These are phyloP conservation scores for Acrocalymma vagum DNA, from an alignment of 2,329 filamentous ascomycete species.

Conservation along the genomic window DNA sequence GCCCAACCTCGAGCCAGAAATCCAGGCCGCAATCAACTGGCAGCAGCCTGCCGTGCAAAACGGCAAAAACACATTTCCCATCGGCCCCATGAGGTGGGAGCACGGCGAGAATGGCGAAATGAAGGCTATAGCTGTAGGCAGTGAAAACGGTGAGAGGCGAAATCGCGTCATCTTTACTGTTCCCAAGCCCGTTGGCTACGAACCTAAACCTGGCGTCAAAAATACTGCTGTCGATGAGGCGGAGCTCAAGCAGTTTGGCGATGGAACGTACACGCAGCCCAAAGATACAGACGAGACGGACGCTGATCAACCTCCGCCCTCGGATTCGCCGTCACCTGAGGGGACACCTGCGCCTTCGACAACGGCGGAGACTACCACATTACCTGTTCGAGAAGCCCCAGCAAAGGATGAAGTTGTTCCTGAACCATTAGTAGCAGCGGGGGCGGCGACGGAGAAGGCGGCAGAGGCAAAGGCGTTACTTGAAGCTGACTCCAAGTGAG, in stretches of 20 bases:
- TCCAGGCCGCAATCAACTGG: conserved; percentile 54
- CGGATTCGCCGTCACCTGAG: conserved; percentile 26
- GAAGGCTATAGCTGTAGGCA: conserved; percentile 56
- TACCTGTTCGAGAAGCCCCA: conserved; percentile 51
- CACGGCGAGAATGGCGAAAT: conserved; percentile 51
- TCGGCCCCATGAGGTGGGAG: conserved; percentile 58
- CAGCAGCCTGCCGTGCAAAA: conserved; percentile 38
- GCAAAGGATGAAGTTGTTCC: too few relatives aligned
- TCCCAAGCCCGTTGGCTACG: conserved; percentile 37
- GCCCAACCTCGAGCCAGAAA: conserved; percentile 71
- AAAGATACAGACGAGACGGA: conserved; percentile 27
- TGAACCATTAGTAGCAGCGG: conserved; percentile 52
- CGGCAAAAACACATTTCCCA: conserved; percentile 53
- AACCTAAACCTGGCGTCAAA: conserved; percentile 28
- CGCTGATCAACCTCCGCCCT: conserved; percentile 30
- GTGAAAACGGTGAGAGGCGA: conserved; percentile 51
- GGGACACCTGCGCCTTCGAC: conserved; percentile 17
- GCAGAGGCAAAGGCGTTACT: too few relatives aligned
- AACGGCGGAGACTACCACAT: conserved; percentile 18
- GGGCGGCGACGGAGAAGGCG: too few relatives aligned
- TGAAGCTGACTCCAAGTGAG: too few relatives aligned
- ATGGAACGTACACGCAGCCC: conserved; percentile 48
- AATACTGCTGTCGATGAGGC: conserved; percentile 38
- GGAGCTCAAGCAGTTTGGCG: conserved; percentile 26
- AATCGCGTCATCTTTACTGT: conserved; percentile 50